Evolutionary conservation across 306 rosid species (phyloP).

Genomic region (Clitoria ternatea): DNA sequence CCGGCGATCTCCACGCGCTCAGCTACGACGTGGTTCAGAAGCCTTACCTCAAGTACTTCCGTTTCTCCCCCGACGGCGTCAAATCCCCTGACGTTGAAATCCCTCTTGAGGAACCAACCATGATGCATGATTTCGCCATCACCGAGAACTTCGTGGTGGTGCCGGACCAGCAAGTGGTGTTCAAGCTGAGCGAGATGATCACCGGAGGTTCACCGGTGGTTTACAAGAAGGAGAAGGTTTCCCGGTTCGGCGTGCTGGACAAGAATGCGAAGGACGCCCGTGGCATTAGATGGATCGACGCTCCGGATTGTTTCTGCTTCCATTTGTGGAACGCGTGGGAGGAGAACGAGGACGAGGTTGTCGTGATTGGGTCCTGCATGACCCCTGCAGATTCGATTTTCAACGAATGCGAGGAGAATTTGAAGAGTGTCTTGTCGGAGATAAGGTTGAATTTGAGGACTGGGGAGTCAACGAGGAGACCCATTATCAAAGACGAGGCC

Average conservation of each 20-base stretch:
- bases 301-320: constrained; percentile 86
- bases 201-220: constrained; percentile 87
- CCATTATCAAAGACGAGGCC: constrained; percentile 37
- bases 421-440: constrained; percentile 68
- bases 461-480: constrained; percentile 53
- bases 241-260: constrained; percentile 61
- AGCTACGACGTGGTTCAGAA: constrained; percentile 58
- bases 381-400: constrained; percentile 91
- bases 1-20: constrained; percentile 54
- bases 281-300: constrained; percentile 71
- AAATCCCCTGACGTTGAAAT: constrained; percentile 78
- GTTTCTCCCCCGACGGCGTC: constrained; percentile 45
- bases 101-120: constrained; percentile 58
- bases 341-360: constrained; percentile 66
- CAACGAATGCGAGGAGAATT: constrained; percentile 78
- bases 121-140: constrained; percentile 96
- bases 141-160: constrained; percentile 65
- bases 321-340: constrained; percentile 99
- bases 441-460: constrained; percentile 73
- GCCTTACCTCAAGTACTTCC: constrained; percentile 82
- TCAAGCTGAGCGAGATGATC: constrained; percentile 71
- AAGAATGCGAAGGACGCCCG: constrained; percentile 56
- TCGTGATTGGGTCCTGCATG: constrained; percentile 95
- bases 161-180: constrained; percentile 97
- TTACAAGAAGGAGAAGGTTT: constrained; percentile 55